Conservation (phyloP, 495 filamentous ascomycete genomes). For the Pyrenula aspistea region DNA sequence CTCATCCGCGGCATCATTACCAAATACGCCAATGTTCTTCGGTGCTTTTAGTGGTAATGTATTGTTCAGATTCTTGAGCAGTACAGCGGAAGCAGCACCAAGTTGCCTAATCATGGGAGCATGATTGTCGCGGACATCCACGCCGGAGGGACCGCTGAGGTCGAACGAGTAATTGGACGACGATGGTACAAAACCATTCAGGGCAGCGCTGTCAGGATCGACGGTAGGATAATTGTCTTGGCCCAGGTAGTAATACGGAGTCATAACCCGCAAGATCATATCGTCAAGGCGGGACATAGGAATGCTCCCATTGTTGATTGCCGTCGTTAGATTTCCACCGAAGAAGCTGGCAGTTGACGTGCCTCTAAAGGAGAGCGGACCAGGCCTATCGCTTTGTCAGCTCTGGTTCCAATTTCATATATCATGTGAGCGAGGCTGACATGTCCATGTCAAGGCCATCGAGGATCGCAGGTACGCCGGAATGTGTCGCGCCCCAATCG, state of each 20-base stretch:
- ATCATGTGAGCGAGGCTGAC: constrained; percentile 28
- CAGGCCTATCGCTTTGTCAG: not conserved
- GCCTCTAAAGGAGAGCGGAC: constrained; percentile 17
- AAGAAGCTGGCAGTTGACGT: constrained; percentile 18
- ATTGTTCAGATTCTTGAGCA: constrained; percentile 48
- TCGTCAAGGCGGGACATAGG: constrained; percentile 32
- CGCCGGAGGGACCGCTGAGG: constrained; percentile 33
- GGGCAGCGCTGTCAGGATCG: constrained; percentile 30
- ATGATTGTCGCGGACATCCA: constrained; percentile 40
- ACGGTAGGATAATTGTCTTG: constrained; percentile 37
- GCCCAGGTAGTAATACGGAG: constrained; percentile 38
- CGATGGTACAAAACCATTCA: constrained; percentile 64
- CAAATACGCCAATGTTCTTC: constrained; percentile 45
- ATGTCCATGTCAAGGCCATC: constrained; percentile 52
- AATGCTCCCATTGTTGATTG: constrained; percentile 35
- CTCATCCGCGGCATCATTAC: constrained; percentile 46
- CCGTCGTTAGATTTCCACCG: constrained; percentile 19
- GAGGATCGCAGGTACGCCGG: constrained; percentile 37
- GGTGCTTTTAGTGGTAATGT: constrained; percentile 40
- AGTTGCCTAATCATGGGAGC: constrained; percentile 38
- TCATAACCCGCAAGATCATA: constrained; percentile 43
- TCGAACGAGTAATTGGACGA: constrained; percentile 41
- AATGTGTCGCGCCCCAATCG: constrained; percentile 53
- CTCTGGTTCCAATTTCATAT: constrained; percentile 47
- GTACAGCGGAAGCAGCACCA: constrained; percentile 43